phyloP scores from a whole-genome alignment of 345 rosid species.

The Brassica incana region DNA sequence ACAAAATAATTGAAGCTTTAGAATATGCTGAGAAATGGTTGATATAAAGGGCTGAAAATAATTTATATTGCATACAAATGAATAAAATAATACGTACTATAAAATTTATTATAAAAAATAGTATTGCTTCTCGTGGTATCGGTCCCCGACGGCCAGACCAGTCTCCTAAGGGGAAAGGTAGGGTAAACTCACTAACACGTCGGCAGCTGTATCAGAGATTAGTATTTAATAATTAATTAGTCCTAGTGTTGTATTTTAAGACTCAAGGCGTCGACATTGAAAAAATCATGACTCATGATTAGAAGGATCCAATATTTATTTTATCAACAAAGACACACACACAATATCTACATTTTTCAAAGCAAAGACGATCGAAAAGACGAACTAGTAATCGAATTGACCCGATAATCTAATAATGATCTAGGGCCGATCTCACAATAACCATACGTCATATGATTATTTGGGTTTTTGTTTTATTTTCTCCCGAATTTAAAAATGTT shows the following conservation, averaged over 20 bases:
- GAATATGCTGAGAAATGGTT: constrained; percentile 3
- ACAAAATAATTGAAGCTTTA: constrained; percentile 18
- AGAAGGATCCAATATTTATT: background rate
- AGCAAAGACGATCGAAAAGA: constrained; percentile 4
- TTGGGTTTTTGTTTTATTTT: background rate
- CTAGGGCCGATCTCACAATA: constrained; percentile 19
- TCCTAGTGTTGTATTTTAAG: constrained; percentile 2
- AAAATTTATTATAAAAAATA: background rate
- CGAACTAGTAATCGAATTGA: constrained; percentile 21
- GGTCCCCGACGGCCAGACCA: constrained; percentile 40
- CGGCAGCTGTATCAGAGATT: constrained; percentile 6
- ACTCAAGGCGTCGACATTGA: constrained; percentile 24
- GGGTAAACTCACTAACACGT: constrained; percentile 22
- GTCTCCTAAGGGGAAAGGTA: constrained; percentile 34
- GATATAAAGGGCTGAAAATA: background rate
- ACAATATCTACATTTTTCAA: background rate
- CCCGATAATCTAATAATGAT: constrained; percentile 12
- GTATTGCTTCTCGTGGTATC: background rate
- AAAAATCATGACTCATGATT: constrained; percentile 21
- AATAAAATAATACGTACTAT: background rate
- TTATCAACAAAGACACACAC: background rate
- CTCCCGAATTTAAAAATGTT: constrained; percentile 8
- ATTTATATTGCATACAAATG: background rate
- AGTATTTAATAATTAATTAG: background rate
- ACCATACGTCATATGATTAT: constrained; percentile 25